A percentile compares a stretch with the other conserved stretches of the same genome.
Conservation (phyloP, 129 eudicot species). For the Erigeron canadensis region DNA sequence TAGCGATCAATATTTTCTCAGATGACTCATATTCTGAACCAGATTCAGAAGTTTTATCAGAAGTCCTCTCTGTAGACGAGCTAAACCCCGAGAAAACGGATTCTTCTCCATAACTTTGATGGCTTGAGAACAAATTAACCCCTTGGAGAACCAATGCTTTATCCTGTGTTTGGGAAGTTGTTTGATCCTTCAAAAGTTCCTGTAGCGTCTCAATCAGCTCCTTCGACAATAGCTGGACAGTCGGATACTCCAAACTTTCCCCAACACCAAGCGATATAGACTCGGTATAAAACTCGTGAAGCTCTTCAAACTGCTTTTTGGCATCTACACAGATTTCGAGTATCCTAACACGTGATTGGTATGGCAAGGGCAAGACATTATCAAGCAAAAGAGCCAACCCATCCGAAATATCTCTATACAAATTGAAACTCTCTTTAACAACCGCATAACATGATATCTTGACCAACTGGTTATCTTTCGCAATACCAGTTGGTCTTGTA, state of each 20-base stretch:
- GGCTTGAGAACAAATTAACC: neutral
- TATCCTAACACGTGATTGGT: constrained; percentile 43
- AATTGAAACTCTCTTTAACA: constrained; percentile 59
- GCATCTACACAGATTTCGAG: constrained; percentile 55
- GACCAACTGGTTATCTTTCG: constrained; percentile 47
- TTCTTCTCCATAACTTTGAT: neutral
- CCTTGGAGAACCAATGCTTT: neutral
- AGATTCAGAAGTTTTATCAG: constrained; percentile 28
- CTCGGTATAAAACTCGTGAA: constrained; percentile 40
- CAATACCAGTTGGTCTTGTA: constrained; percentile 54
- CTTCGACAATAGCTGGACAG: constrained; percentile 39
- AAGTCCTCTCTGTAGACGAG: constrained; percentile 1
- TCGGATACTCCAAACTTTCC: constrained; percentile 53
- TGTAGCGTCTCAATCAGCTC: constrained; percentile 56
- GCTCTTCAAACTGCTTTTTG: constrained; percentile 58
- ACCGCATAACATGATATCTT: constrained; percentile 47
- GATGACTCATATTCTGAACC: neutral
- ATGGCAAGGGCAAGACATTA: constrained; percentile 55
- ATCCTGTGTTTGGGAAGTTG: constrained; percentile 24
- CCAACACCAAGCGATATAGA: constrained; percentile 61
- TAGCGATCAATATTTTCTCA: constrained; percentile 32
- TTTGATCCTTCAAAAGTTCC: constrained; percentile 58
- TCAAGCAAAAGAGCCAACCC: constrained; percentile 60
- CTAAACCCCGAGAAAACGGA: constrained; percentile 25
- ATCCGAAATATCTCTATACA: constrained; percentile 66